Evolutionary conservation across 352 stramenopile genomes (phyloP), one percentile per base, ranked within the genome.

Genomic region (Globisporangium cystogenes): DNA sequence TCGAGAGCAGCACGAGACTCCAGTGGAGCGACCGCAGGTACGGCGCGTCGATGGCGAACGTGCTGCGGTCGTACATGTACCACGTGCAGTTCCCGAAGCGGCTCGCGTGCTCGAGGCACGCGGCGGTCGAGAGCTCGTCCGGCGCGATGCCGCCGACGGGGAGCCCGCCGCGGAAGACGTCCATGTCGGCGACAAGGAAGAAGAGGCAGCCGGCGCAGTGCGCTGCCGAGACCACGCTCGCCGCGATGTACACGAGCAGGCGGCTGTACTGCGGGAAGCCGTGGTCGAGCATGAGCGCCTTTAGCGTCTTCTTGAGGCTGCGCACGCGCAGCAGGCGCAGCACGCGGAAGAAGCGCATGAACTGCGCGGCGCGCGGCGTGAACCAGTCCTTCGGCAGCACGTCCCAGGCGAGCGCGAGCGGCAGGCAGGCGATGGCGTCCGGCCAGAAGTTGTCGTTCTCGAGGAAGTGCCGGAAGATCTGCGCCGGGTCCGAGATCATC

Each of bases 1-100:
- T 87, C 4, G 79, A 90, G 7, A 86, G 53, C n/a, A 90, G 40
- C 14, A 90, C 79, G 24, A 90, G 63, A 39, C 79, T 90, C 79
- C 79, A 90, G 36, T 87, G 62, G 31, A 87, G 62, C 3, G 79
- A 82, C 0, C 79, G 68, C 33, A 87, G 39, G 46, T 83, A 87
- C 21, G 72, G 76, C 4, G 76, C 67, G 39, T 90, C 68, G 21
- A 87, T 72, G 39, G 77, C 64, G 44, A 79, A 90, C 3, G 51
- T 72, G 49, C 72, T 87, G 21, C 65, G 72, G 27, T 90, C 79
- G 50, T 81, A 83, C 51, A 87, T 77, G 37, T 84, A 87, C 79
- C 79, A 90, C 3, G 76, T 86, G 31, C 79, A 90, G 49, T 90
- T 90, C 10, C 67, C 70, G 20, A 66, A 74, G 3, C 68, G 12